Evolutionary conservation across 2,329 filamentous ascomycete genomes (phyloP), one percentile per base, ranked within the genome.

Genomic region (Madurella mycetomatis): DNA sequence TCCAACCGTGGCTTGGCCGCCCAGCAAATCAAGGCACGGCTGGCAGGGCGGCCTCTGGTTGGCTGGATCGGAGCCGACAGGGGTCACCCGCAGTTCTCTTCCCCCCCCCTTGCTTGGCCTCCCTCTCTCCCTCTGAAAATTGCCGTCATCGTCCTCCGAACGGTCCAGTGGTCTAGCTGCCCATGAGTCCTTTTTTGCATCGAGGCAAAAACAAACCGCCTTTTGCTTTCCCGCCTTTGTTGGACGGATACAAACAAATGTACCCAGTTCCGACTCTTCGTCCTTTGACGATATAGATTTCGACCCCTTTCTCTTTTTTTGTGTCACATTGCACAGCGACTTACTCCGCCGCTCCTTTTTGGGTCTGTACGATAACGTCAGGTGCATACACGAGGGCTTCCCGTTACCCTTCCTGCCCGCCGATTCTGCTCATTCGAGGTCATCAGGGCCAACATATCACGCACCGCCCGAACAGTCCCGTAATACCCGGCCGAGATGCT

Each of bases 401-500:
- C 37, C 30, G 51, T 51, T 50, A 45, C 50, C 37, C 25, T 46
- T 40, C 42, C 37, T 55, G 34, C 48, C 46, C 46, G 32, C 51
- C 51, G 55, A 25, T 45, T 56, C 55, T 57, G 53, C 47, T 49
- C 39, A 32, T 15, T 15, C 49, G 31, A 49, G 45, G 46, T 42
- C 41, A 49, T 31, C 49, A 25, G 19, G 40, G 41, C 19, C 47
- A n/a, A 37, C 46, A 44, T 54, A 17, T 19, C 40, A 37, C 39
- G 34, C n/a, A 47, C 8, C 41, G 16, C 25, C 45, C 45, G n/a
- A 31, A 40, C 16, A 19, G 51, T 44, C 47, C 43, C 50, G 34
- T 50, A 34, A 43, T 25, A 53, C 54, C 49, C 49, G 67, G 69
- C 70, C 75, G 80, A 72, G 76, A 90, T 90, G 87, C 80, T 90